Percentiles rank a stretch among this genome's conserved stretches.
Conservation (phyloP, 1,139 yeast species). For the Pichia sp. region DNA sequence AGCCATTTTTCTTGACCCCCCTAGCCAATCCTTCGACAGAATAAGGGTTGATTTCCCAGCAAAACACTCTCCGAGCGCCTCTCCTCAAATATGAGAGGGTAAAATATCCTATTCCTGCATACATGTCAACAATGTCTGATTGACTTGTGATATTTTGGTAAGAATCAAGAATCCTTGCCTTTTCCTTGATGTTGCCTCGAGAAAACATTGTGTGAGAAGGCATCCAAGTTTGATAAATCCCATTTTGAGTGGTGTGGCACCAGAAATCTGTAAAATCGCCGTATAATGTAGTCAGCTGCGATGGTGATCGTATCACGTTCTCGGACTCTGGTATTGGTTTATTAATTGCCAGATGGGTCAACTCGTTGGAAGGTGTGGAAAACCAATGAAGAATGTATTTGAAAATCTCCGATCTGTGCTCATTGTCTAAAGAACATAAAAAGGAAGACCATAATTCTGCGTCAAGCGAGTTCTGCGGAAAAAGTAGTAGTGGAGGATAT, state of each 20-base stretch:
- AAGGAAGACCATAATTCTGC: slow-evolving; percentile 35
- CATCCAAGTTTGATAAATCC: slow-evolving; percentile 77
- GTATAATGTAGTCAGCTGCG: slow-evolving; percentile 50
- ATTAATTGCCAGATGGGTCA: slow-evolving; percentile 65
- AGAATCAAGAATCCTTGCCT: slow-evolving; percentile 53
- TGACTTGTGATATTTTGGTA: slow-evolving; percentile 25
- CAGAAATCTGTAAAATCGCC: slow-evolving; percentile 80
- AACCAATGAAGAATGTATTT: slow-evolving; percentile 3
- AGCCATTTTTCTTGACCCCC: slow-evolving; percentile 49
- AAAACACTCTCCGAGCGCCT: slow-evolving; percentile 51
- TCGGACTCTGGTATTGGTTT: slow-evolving; percentile 58
- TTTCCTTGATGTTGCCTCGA: slow-evolving; percentile 84
- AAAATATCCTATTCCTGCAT: slow-evolving; percentile 86
- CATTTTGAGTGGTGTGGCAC: slow-evolving; percentile 71
- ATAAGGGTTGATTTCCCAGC: slow-evolving; percentile 91
- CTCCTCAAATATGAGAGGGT: slow-evolving; percentile 61
- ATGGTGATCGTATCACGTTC: slow-evolving; percentile 58
- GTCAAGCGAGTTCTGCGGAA: slow-evolving; percentile 42
- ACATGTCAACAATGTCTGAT: slow-evolving; percentile 55
- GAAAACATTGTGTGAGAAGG: slow-evolving; percentile 86
- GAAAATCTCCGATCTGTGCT: not conserved
- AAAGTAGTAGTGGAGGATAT: slow-evolving; percentile 65
- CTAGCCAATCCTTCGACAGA: slow-evolving; percentile 65
- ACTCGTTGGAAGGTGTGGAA: slow-evolving; percentile 12
- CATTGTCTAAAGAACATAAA: slow-evolving; percentile 17